phyloP scores from a whole-genome alignment of 73 alveolate species.

The Blepharisma stoltei region DNA sequence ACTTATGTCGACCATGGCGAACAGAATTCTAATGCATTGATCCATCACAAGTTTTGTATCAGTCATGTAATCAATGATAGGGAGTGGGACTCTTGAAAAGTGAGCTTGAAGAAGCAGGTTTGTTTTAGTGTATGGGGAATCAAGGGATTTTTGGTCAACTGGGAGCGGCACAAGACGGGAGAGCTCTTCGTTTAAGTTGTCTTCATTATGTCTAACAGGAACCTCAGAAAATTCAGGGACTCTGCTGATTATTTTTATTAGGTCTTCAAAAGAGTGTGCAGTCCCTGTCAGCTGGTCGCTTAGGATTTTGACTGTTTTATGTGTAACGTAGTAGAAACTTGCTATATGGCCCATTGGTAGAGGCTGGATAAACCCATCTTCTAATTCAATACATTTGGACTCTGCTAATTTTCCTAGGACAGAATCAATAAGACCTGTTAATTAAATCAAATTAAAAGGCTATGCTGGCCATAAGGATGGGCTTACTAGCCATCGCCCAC shows the following conservation, averaged over 20 bases:
- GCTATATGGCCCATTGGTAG: conserved; percentile 90
- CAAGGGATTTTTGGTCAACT: conserved; percentile 78
- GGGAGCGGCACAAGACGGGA: conserved; percentile 82
- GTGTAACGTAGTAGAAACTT: conserved; percentile 92
- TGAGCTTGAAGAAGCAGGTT: conserved; percentile 93
- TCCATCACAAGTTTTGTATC: conserved; percentile 96
- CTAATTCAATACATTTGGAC: conserved; percentile 78
- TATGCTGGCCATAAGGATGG: conserved; percentile 29
- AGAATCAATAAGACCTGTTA: conserved; percentile 55
- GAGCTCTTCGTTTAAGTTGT: conserved; percentile 89
- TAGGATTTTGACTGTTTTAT: conserved; percentile 80
- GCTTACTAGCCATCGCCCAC: too few species aligned
- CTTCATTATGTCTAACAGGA: conserved; percentile 99
- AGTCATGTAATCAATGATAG: conserved; percentile 94
- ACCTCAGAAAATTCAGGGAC: conserved; percentile 92
- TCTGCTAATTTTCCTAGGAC: conserved; percentile 68
- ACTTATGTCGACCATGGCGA: conserved; percentile 93
- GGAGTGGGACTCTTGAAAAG: conserved; percentile 86
- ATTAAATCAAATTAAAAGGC: too few species aligned
- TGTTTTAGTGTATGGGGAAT: conserved; percentile 87
- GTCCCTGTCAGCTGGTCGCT: conserved; percentile 57
- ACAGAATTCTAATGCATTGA: conserved; percentile 83
- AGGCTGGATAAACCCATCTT: conserved; percentile 75
- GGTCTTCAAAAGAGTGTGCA: conserved; percentile 44
- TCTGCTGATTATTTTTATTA: conserved; percentile 70